Percentiles rank a stretch among this genome's conserved stretches.
Evolutionary conservation across 1,139 yeast genomes (phyloP).

Genomic region (Diutina siamensis): DNA sequence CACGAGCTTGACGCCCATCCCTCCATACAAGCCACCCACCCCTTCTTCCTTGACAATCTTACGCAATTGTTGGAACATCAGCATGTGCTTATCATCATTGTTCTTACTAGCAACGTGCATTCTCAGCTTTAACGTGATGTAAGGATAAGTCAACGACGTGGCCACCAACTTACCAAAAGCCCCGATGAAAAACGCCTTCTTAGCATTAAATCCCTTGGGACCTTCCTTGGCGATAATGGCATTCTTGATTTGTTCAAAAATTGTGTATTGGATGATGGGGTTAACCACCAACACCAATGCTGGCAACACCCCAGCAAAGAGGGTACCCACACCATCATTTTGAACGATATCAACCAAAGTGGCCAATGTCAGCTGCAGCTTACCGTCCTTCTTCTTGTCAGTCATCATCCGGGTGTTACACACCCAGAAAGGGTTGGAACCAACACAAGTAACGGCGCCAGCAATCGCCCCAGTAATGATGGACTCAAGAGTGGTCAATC

Average conservation of each 20-base stretch:
- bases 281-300: slow-evolving; percentile 5
- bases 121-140: slow-evolving; percentile 79
- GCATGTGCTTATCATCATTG: slow-evolving; percentile 17
- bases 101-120: slow-evolving; percentile 58
- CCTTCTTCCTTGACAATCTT: slow-evolving; percentile 62
- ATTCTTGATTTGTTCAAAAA: slow-evolving; percentile 78
- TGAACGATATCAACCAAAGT: slow-evolving; percentile 52
- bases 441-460: slow-evolving; percentile 73
- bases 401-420: slow-evolving; percentile 81
- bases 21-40: slow-evolving; percentile 65
- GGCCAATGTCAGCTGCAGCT: slow-evolving; percentile 28
- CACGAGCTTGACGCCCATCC: slow-evolving; percentile 64
- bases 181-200: slow-evolving; percentile 76
- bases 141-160: slow-evolving; percentile 80
- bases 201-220: slow-evolving; percentile 34
- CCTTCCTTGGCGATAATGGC: slow-evolving; percentile 45
- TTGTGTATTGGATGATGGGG: slow-evolving; percentile 62
- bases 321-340: slow-evolving; percentile 58
- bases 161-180: slow-evolving; percentile 85
- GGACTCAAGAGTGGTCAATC: slow-evolving; percentile 57
- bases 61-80: slow-evolving; percentile 33
- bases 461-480: slow-evolving; percentile 77
- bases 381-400: slow-evolving; percentile 18
- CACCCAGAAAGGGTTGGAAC: slow-evolving; percentile 95
- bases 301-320: slow-evolving; percentile 20